These are phyloP conservation scores for Carallia pectinifolia DNA, from an alignment of 345 rosid species.

Conservation along the genomic window DNA sequence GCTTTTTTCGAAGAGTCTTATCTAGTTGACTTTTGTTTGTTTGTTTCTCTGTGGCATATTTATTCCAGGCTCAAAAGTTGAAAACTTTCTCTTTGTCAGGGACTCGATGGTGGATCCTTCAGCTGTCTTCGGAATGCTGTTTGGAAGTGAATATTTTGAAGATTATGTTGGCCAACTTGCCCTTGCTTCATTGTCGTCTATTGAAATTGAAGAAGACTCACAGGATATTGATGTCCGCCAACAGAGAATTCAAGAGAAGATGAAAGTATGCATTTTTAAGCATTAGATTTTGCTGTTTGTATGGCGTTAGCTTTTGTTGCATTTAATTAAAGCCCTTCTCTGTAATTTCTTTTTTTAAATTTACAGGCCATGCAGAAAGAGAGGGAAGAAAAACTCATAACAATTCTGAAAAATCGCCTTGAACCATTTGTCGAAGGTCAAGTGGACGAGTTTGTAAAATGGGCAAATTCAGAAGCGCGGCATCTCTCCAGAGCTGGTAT, in stretches of 20 bases:
- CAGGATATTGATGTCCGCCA: conserved; percentile 45
- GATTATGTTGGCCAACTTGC: conserved; percentile 92
- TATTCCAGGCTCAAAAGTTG: conserved; percentile 1
- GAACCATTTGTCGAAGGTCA: conserved; percentile 71
- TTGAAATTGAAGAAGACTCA: conserved; percentile 55
- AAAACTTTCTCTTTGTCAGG: conserved; percentile 37
- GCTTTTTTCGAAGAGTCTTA: background rate
- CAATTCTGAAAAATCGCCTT: conserved; percentile 57
- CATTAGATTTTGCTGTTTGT: background rate
- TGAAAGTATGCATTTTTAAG: conserved; percentile 42
- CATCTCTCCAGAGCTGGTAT: conserved; percentile 81
- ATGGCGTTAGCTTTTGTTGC: background rate
- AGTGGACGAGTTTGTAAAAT: conserved; percentile 51
- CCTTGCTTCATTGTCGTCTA: conserved; percentile 55
- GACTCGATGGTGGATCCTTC: conserved; percentile 87
- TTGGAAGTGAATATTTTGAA: conserved; percentile 88
- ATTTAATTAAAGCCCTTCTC: background rate
- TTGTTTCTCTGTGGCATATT: background rate
- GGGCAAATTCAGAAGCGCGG: conserved; percentile 78
- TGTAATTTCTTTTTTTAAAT: background rate
- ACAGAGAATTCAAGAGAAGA: conserved; percentile 61
- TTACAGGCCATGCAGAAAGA: conserved; percentile 68
- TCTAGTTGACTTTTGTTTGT: conserved; percentile 1
- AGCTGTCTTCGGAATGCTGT: conserved; percentile 93
- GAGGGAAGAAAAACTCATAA: conserved; percentile 70